Percentiles rank a stretch among this genome's conserved stretches.
These are phyloP conservation scores for Ustilago xerochloae DNA, from an alignment of 1,284 basidiomycete species.

Conservation along the genomic window DNA sequence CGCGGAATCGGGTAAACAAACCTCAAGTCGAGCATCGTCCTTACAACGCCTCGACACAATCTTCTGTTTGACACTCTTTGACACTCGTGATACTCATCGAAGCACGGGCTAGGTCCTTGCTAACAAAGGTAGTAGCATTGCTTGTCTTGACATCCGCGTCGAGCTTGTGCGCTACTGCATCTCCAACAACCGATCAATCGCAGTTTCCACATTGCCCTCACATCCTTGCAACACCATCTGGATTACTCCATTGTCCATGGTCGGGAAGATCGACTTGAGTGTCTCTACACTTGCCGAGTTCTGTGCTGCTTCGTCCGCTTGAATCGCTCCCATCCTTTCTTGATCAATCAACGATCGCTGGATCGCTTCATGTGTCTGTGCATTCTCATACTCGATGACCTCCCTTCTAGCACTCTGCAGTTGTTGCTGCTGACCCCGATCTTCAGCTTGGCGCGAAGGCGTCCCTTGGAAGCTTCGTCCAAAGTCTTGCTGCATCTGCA, in stretches of 20 bases:
- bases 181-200: constrained; percentile 61
- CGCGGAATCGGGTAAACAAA: background rate
- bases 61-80: too few species aligned
- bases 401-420: constrained; percentile 20
- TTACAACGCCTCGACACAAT: too few species aligned
- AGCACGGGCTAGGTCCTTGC: too few species aligned
- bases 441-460: constrained; percentile 13
- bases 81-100: too few species aligned
- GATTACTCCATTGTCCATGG: constrained; percentile 54
- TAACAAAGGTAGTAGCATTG: too few species aligned
- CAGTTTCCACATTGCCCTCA: constrained; percentile 55
- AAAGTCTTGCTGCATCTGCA: constrained; percentile 45
- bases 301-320: constrained; percentile 43
- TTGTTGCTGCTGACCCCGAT: too few species aligned
- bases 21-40: too few species aligned
- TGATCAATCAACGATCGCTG: constrained; percentile 43
- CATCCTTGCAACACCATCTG: constrained; percentile 59
- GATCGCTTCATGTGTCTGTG: constrained; percentile 44
- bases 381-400: constrained; percentile 23
- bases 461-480: constrained; percentile 26
- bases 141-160: background rate
- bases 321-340: constrained; percentile 15
- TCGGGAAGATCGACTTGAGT: constrained; percentile 60
- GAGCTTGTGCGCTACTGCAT: constrained; percentile 57
- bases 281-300: constrained; percentile 52